phyloP scores from a whole-genome alignment of 305 asterid genomes.

The Fraxinus xanthoxyloides region DNA sequence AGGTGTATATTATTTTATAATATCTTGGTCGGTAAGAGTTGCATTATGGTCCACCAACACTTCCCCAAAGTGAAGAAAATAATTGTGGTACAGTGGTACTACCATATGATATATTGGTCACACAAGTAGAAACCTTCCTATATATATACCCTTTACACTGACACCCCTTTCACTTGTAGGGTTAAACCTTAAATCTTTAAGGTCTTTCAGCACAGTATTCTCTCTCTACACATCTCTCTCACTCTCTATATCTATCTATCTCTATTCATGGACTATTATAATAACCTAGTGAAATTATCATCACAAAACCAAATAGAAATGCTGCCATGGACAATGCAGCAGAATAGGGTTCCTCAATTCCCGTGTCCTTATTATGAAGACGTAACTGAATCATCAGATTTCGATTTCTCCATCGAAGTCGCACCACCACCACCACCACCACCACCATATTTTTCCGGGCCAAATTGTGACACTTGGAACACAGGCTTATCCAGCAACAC shows the following conservation, averaged over 20 bases:
- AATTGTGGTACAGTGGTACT: not conserved
- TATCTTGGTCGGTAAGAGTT: not conserved
- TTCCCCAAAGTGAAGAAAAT: not conserved
- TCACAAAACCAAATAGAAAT: slow-evolving; percentile 24
- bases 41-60: not conserved
- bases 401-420: slow-evolving; percentile 20
- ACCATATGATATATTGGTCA: not conserved
- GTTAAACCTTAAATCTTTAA: not conserved
- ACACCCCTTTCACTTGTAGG: not conserved
- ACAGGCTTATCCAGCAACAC: not conserved
- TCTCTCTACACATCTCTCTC: not conserved
- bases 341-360: slow-evolving; percentile 15
- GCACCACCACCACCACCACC: not conserved
- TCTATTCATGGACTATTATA: slow-evolving; percentile 23
- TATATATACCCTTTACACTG: not conserved
- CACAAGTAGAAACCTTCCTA: not conserved
- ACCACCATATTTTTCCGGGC: not conserved
- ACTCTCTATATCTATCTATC: not conserved
- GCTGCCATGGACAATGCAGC: slow-evolving; percentile 11
- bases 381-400: slow-evolving; percentile 22
- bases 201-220: not conserved
- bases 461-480: not conserved
- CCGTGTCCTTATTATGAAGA: slow-evolving; percentile 4
- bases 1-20: not conserved
- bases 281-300: slow-evolving; percentile 27